Conservation (phyloP, 2,329 filamentous ascomycete species). For the Dothideomycetes sp. region DNA sequence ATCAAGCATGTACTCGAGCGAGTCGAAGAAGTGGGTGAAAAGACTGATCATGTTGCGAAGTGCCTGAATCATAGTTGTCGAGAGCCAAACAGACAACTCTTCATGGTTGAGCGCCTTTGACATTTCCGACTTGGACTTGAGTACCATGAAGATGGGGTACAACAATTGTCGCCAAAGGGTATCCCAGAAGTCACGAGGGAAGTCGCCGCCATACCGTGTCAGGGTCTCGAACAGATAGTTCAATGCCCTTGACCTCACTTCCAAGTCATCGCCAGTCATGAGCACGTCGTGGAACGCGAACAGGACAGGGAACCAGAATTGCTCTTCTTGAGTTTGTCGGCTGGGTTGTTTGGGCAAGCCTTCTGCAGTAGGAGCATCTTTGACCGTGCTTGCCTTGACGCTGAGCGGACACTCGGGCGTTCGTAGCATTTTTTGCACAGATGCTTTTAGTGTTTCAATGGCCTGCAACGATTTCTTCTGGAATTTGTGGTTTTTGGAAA, state of each 20-base stretch:
- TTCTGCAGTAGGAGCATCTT: constrained; percentile 39
- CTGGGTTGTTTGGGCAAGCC: constrained; percentile 54
- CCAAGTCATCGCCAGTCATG: constrained; percentile 97
- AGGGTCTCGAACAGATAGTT: constrained; percentile 96
- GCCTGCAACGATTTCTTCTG: constrained; percentile 97
- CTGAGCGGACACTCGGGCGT: constrained; percentile 92
- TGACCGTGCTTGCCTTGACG: constrained; percentile 47
- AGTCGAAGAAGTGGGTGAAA: constrained; percentile 97
- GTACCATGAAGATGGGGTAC: constrained; percentile 96
- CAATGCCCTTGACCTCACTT: constrained; percentile 78
- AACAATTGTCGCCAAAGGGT: constrained; percentile 94
- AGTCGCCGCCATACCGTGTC: constrained; percentile 80
- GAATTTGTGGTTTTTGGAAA: constrained; percentile 97
- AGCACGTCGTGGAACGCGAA: constrained; percentile 98
- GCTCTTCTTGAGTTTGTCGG: constrained; percentile 85
- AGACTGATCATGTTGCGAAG: constrained; percentile 96
- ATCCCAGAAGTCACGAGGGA: constrained; percentile 94
- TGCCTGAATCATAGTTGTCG: constrained; percentile 98
- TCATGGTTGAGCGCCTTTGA: constrained; percentile 91
- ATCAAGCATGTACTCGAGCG: constrained; percentile 94
- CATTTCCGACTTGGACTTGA: constrained; percentile 95
- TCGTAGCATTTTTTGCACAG: constrained; percentile 88
- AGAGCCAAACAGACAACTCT: constrained; percentile 95
- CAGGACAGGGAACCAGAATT: constrained; percentile 96
- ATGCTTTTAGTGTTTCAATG: constrained; percentile 87